Evolutionary conservation across 2,329 filamentous ascomycete species (phyloP).

Genomic region (Fusarium heterosporum): DNA sequence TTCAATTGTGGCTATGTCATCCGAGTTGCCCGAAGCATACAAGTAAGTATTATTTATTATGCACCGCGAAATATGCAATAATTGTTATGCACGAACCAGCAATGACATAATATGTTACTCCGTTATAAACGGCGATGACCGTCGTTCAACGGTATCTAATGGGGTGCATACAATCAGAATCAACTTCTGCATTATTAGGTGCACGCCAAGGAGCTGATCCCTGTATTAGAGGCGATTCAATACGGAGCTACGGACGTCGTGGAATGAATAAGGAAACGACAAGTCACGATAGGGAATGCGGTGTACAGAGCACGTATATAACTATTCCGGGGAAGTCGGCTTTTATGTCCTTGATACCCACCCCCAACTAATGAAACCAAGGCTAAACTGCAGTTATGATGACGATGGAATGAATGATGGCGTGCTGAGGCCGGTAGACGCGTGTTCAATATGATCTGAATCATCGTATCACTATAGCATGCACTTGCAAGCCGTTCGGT

Average conservation of each 20-base stretch:
- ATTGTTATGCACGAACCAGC: not conserved
- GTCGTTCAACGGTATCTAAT: not conserved
- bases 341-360: conserved; percentile 9
- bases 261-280: conserved; percentile 18
- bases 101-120: not conserved
- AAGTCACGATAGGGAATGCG: not conserved
- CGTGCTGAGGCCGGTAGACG: conserved; percentile 13
- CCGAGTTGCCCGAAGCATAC: no score
- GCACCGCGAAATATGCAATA: not conserved
- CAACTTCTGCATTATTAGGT: conserved; percentile 1
- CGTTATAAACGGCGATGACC: conserved; percentile 17
- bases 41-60: not conserved
- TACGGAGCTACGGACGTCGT: conserved; percentile 15
- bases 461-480: not conserved
- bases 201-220: conserved; percentile 8
- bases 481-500: not conserved
- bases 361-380: conserved; percentile 8
- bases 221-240: conserved; percentile 28
- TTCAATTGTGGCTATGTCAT: conserved; percentile 14
- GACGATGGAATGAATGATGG: conserved; percentile 14
- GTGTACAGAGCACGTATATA: not conserved
- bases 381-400: conserved; percentile 20
- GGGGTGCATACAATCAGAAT: conserved; percentile 3
- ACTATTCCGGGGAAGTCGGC: conserved; percentile 27
- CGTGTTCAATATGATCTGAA: conserved; percentile 2